These are phyloP conservation scores for Globisporangium paroecandrum DNA, from an alignment of 352 stramenopile species.

Conservation along the genomic window DNA sequence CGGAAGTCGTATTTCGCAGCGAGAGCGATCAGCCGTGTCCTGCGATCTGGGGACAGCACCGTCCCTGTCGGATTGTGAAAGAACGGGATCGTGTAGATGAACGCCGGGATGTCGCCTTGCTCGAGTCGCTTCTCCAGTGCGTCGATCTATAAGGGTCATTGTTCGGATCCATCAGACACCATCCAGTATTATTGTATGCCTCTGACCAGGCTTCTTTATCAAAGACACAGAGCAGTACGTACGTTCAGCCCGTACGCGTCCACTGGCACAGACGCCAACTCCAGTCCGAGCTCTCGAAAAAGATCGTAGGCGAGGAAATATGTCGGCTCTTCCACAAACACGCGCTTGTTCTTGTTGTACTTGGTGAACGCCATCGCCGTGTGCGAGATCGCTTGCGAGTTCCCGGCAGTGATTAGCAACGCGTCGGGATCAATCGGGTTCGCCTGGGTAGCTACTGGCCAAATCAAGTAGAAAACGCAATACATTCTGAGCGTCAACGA, in stretches of 20 bases:
- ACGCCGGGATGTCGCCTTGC: constrained; percentile 66
- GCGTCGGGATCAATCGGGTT: constrained; percentile 36
- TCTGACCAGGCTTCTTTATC: background rate
- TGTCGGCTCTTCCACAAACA: constrained; percentile 90
- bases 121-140: constrained; percentile 65
- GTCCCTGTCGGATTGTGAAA: constrained; percentile 92
- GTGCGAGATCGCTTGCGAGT: constrained; percentile 90
- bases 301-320: constrained; percentile 92
- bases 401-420: constrained; percentile 88
- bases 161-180: background rate
- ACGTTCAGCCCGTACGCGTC: constrained; percentile 73
- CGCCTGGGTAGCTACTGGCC: constrained; percentile 20
- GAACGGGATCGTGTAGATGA: constrained; percentile 92
- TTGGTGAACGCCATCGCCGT: constrained; percentile 68
- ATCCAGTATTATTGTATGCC: too few relatives aligned
- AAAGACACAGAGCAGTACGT: constrained; percentile 8
- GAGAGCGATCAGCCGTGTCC: constrained; percentile 76
- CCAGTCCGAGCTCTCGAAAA: constrained; percentile 87
- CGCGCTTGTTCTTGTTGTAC: constrained; percentile 59
- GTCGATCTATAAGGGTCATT: constrained; percentile 33
- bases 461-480: background rate
- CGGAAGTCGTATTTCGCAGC: constrained; percentile 77
- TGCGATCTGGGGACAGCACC: constrained; percentile 64
- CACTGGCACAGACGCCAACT: constrained; percentile 73
- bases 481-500: too few relatives aligned